These are phyloP conservation scores for Glaciozyma antarctica DNA, from an alignment of 768 basidiomycete genomes.

Conservation along the genomic window DNA sequence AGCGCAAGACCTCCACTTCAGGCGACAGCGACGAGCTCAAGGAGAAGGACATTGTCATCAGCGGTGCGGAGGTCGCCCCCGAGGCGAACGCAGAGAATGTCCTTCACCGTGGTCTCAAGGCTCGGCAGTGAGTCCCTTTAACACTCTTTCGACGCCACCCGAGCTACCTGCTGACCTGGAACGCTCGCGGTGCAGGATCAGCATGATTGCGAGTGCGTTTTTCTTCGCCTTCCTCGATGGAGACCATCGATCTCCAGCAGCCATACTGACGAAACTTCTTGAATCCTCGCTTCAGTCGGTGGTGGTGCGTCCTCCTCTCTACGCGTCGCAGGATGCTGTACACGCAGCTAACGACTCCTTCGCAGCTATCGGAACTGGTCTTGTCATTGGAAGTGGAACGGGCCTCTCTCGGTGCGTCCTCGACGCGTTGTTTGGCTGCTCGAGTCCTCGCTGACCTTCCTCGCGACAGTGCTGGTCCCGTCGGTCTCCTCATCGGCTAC, in stretches of 20 bases:
- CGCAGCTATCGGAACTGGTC: slow-evolving; percentile 13
- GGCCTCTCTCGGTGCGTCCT: slow-evolving; percentile 18
- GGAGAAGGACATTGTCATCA: neutral
- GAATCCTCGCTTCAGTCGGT: neutral
- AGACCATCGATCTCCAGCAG: too few species aligned
- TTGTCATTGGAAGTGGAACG: slow-evolving; percentile 18
- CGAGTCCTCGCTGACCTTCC: neutral
- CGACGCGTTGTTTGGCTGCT: slow-evolving; percentile 21
- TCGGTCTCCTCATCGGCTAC: neutral
- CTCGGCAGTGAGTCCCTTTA: slow-evolving; percentile 7
- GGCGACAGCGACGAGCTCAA: neutral
- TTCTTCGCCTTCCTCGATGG: too few species aligned
- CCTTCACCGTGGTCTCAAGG: slow-evolving; percentile 23
- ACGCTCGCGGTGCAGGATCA: neutral
- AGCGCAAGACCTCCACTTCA: neutral
- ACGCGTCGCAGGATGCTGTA: neutral
- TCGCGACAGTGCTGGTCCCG: slow-evolving; percentile 3
- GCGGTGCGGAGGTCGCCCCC: neutral
- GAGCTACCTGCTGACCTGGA: neutral
- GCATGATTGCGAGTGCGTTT: neutral
- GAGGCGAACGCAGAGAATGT: slow-evolving; percentile 1
- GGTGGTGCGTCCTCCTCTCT: neutral
- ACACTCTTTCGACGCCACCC: neutral
- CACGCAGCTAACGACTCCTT: neutral
- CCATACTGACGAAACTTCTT: neutral